Conservation (phyloP, 768 basidiomycete genomes). For the Tricholoma flavovirens region DNA sequence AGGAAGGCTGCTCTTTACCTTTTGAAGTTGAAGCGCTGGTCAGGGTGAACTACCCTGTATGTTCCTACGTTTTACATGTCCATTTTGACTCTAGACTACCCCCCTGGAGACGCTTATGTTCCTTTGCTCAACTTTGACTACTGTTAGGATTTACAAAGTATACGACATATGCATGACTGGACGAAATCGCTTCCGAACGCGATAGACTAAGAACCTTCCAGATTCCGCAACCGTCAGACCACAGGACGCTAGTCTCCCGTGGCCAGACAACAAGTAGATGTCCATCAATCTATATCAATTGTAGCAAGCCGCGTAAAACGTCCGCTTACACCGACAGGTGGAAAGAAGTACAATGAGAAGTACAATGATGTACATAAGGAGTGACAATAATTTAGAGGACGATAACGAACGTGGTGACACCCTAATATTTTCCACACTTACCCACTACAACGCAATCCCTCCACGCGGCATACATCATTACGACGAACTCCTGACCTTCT, state of each 20-base stretch:
- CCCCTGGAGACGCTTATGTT: neutral
- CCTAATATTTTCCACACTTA: neutral
- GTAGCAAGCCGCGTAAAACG: no score
- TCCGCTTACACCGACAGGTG: no score
- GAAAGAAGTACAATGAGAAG: no score
- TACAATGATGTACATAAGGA: neutral
- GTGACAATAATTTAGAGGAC: neutral
- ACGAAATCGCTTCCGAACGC: no score
- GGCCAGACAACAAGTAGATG: no score
- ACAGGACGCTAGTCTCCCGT: no score
- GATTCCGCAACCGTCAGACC: no score
- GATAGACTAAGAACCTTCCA: no score
- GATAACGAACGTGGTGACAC: neutral
- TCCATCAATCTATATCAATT: no score
- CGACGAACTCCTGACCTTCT: slow-evolving; percentile 33
- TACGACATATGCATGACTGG: no score
- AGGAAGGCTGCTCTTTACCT: neutral
- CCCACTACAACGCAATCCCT: slow-evolving; percentile 26
- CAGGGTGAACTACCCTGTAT: neutral
- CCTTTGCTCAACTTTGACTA: neutral
- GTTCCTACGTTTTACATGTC: neutral
- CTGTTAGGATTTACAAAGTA: no score
- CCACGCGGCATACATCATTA: slow-evolving; percentile 35
- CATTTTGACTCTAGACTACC: neutral
- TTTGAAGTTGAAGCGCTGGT: neutral